Conservation (phyloP, 2,329 filamentous ascomycete genomes). For the Scedosporium minutisporum region DNA sequence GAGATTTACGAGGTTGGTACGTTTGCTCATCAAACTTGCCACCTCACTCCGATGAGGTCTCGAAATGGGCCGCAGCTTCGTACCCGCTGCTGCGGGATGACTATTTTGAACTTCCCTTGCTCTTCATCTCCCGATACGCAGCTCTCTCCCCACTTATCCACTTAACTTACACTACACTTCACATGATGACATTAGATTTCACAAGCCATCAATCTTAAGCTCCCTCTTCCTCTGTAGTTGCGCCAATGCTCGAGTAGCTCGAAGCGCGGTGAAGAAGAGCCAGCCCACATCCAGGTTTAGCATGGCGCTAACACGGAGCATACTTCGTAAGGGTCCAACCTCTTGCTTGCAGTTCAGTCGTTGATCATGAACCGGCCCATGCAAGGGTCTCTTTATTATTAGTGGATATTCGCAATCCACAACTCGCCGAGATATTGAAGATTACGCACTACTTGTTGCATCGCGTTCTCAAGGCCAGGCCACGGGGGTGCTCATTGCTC, state of each 20-base stretch:
- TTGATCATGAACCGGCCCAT: background rate
- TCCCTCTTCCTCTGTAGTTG: no score
- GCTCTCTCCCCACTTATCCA: no score
- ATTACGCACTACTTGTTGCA: background rate
- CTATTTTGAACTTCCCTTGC: no score
- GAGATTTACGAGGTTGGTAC: background rate
- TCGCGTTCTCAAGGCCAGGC: background rate
- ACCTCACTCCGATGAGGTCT: background rate
- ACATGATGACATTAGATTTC: no score
- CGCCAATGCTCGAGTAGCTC: no score
- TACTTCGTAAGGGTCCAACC: background rate
- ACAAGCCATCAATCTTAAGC: no score
- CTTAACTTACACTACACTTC: no score
- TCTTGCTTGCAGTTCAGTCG: no score
- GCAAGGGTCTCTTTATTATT: background rate
- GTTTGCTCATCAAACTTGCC: constrained; percentile 2
- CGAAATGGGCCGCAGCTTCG: background rate
- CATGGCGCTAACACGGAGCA: no score
- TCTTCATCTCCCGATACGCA: no score
- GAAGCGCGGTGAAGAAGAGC: no score
- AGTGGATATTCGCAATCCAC: background rate
- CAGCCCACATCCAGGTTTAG: no score
- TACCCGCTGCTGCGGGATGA: background rate
- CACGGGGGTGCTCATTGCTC: background rate
- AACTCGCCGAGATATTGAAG: background rate